A percentile compares a stretch with the other conserved stretches of the same genome.
Evolutionary conservation across 2,329 filamentous ascomycete genomes (phyloP).

Genomic region (Penicillium expansum): DNA sequence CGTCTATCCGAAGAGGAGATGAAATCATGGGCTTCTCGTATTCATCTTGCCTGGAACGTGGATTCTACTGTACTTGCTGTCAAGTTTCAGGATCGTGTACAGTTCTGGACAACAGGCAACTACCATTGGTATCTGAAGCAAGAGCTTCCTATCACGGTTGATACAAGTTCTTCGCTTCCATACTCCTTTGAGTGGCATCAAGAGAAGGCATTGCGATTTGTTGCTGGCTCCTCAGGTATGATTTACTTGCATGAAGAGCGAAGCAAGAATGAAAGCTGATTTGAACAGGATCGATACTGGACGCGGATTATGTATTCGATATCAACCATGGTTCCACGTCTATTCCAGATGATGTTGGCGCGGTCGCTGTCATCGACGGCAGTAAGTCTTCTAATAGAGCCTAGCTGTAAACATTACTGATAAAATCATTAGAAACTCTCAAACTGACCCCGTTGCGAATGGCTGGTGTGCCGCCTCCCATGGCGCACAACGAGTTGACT

Average conservation of each 20-base stretch:
- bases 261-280: constrained; percentile 1
- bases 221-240: constrained; percentile 53
- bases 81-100: constrained; percentile 69
- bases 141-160: constrained; percentile 59
- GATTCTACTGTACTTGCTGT: constrained; percentile 90
- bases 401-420: constrained; percentile 13
- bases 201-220: constrained; percentile 72
- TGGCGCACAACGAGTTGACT: constrained; percentile 74
- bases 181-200: constrained; percentile 68
- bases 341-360: constrained; percentile 72
- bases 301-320: constrained; percentile 66
- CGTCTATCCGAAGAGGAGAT: constrained; percentile 62
- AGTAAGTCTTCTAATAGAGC: constrained; percentile 40
- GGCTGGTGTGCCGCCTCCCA: constrained; percentile 87
- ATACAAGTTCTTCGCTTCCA: constrained; percentile 22
- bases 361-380: constrained; percentile 83
- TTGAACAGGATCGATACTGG: constrained; percentile 49
- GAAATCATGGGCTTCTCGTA: constrained; percentile 54
- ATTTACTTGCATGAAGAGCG: not conserved
- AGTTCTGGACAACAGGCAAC: constrained; percentile 95
- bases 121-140: constrained; percentile 99
- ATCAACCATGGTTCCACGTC: constrained; percentile 66
- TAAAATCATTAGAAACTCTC: constrained; percentile 50
- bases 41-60: constrained; percentile 78
- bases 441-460: constrained; percentile 82